A percentile compares a stretch with the other conserved stretches of the same genome.
These are phyloP conservation scores for Quercus phellos DNA, from an alignment of 331 rosid species.

Conservation along the genomic window DNA sequence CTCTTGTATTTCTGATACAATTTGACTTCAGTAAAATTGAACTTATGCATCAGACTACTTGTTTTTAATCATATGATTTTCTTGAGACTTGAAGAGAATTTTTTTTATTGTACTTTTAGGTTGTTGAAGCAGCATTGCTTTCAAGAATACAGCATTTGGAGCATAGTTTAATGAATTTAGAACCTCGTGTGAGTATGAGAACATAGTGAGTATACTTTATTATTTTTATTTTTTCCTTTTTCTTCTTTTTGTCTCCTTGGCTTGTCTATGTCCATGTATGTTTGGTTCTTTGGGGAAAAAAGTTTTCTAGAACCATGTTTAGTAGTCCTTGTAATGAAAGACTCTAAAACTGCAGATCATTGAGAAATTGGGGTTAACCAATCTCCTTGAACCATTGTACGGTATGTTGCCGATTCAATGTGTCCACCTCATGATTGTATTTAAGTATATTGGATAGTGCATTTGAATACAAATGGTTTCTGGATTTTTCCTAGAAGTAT, in stretches of 20 bases:
- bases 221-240: not conserved
- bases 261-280: not conserved
- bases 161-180: constrained; percentile 66
- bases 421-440: constrained; percentile 1
- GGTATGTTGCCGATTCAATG: constrained; percentile 3
- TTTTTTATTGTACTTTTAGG: constrained; percentile 45
- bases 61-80: not conserved
- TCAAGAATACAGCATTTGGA: constrained; percentile 89
- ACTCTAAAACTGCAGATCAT: not conserved
- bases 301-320: not conserved
- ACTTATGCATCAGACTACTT: not conserved
- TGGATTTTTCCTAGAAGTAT: not conserved
- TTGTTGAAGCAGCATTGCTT: constrained; percentile 95
- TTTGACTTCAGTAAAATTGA: not conserved
- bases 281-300: not conserved
- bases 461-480: not conserved
- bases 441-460: not conserved
- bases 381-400: not conserved
- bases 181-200: constrained; percentile 99
- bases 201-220: constrained; percentile 58
- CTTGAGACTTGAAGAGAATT: not conserved
- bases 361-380: not conserved
- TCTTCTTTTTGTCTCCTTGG: not conserved
- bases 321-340: not conserved
- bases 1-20: not conserved